Percentiles rank a stretch among this genome's conserved stretches.
phyloP scores from a whole-genome alignment of 768 basidiomycete species.

The Paxillus ammoniavirescens region DNA sequence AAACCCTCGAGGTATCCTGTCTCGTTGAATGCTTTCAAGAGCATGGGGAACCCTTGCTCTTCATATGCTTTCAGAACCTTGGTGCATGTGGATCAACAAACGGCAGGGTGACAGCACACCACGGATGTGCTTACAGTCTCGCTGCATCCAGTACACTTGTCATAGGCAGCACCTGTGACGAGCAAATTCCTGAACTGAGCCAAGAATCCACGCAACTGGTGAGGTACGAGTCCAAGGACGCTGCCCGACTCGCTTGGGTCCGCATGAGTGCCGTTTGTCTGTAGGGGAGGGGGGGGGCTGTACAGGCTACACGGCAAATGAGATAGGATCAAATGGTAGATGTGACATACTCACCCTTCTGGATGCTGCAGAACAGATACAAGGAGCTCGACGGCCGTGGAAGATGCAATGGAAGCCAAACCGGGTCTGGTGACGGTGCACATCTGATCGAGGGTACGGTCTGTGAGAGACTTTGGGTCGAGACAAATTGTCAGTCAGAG shows the following conservation, averaged over 20 bases:
- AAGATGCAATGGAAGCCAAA: conserved; percentile 87
- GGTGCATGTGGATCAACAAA: neutral
- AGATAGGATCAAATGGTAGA: neutral
- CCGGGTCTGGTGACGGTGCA: conserved; percentile 98
- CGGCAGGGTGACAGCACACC: too few species aligned
- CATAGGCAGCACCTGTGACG: conserved; percentile 84
- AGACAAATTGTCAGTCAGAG: neutral
- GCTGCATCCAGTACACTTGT: conserved; percentile 88
- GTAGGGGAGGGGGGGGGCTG: conserved; percentile 68
- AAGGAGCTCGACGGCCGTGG: conserved; percentile 90
- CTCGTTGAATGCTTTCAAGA: conserved; percentile 83
- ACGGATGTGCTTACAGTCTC: conserved; percentile 51
- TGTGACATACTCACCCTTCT: conserved; percentile 54
- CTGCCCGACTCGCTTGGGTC: conserved; percentile 34
- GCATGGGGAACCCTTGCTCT: conserved; percentile 73
- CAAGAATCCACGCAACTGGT: conserved; percentile 90
- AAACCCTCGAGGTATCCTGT: conserved; percentile 67
- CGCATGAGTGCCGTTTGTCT: conserved; percentile 27
- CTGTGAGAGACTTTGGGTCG: conserved; percentile 59
- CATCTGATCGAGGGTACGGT: conserved; percentile 97
- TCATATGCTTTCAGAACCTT: conserved; percentile 85
- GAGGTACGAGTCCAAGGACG: conserved; percentile 86
- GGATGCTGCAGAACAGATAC: conserved; percentile 90
- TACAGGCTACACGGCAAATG: conserved; percentile 40
- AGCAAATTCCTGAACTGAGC: conserved; percentile 82